A percentile compares a stretch with the other conserved stretches of the same genome.
Evolutionary conservation across 495 filamentous ascomycete genomes (phyloP).

Genomic region (Aspergillus asperescens): DNA sequence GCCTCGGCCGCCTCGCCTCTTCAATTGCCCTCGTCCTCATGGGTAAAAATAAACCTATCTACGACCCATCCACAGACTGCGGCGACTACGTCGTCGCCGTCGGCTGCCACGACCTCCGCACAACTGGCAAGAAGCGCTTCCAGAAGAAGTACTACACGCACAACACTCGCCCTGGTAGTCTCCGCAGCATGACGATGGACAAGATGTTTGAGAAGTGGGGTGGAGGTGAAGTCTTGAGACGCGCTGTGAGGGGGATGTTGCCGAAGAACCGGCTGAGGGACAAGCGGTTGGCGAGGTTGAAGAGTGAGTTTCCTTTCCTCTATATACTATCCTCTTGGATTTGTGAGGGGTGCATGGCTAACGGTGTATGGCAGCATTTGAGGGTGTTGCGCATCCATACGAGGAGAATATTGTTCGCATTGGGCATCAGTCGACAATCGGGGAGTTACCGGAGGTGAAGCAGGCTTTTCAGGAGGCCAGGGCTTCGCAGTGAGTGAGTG

Average conservation of each 20-base stretch:
- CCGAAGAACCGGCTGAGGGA: constrained; percentile 93
- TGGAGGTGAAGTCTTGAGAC: constrained; percentile 85
- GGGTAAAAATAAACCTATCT: constrained; percentile 99
- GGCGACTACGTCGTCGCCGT: constrained; percentile 97
- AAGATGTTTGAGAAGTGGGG: constrained; percentile 89
- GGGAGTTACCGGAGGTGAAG: constrained; percentile 42
- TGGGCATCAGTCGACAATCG: constrained; percentile 43
- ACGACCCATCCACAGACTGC: constrained; percentile 92
- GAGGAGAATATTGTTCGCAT: constrained; percentile 80
- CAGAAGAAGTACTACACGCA: constrained; percentile 96
- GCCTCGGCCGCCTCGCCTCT: constrained; percentile 82
- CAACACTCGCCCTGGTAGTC: constrained; percentile 79
- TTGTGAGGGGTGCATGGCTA: neutral
- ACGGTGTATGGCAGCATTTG: constrained; percentile 66
- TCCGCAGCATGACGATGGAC: constrained; percentile 91
- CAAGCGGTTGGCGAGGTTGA: constrained; percentile 78
- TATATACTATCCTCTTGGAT: neutral
- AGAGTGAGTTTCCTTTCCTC: constrained; percentile 51
- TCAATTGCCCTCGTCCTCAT: constrained; percentile 88
- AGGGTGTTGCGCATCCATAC: constrained; percentile 85
- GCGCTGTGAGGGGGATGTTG: constrained; percentile 93
- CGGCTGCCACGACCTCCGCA: constrained; percentile 78
- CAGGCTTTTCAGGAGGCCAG: constrained; percentile 44
- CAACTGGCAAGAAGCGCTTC: constrained; percentile 83
- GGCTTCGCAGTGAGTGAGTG: constrained; percentile 22